Conservation (phyloP, 2,329 filamentous ascomycete species). For the Ceratocystis lukuohia region DNA sequence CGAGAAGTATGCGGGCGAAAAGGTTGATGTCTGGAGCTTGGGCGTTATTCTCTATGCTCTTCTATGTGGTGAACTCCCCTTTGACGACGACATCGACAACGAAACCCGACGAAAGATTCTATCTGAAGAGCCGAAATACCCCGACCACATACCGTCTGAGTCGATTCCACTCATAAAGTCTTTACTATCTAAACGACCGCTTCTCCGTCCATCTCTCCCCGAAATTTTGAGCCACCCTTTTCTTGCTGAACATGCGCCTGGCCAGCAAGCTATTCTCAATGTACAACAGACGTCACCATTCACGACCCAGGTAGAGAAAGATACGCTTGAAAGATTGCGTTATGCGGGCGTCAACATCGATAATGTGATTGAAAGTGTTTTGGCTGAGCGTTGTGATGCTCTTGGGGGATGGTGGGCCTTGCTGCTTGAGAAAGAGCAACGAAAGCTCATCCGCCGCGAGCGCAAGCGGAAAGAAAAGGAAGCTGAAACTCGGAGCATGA, state of each 20-base stretch:
- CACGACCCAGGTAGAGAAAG: constrained; percentile 73
- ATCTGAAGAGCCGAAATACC: constrained; percentile 71
- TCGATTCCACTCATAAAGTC: constrained; percentile 63
- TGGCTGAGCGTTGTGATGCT: constrained; percentile 77
- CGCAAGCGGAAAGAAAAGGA: constrained; percentile 77
- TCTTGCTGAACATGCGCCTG: constrained; percentile 69
- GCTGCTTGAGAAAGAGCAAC: constrained; percentile 83
- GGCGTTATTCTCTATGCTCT: constrained; percentile 76
- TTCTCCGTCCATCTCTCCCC: constrained; percentile 65
- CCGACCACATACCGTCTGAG: constrained; percentile 63
- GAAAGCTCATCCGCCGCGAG: constrained; percentile 69
- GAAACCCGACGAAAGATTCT: constrained; percentile 76
- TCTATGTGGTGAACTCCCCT: constrained; percentile 75
- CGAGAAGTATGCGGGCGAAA: constrained; percentile 94
- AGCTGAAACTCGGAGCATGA: constrained; percentile 61
- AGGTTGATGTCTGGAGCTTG: constrained; percentile 91
- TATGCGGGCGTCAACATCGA: constrained; percentile 90
- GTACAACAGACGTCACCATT: constrained; percentile 71
- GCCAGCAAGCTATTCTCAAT: constrained; percentile 81
- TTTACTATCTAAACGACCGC: constrained; percentile 80
- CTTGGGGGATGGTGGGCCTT: constrained; percentile 94
- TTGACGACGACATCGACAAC: constrained; percentile 89
- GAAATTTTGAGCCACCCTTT: constrained; percentile 85
- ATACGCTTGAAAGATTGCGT: constrained; percentile 82
- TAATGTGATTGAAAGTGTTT: constrained; percentile 82